Percentiles rank a stretch among this genome's conserved stretches.
These are phyloP conservation scores for Kwoniella heveanensis DNA, from an alignment of 768 basidiomycete genomes.

Conservation along the genomic window DNA sequence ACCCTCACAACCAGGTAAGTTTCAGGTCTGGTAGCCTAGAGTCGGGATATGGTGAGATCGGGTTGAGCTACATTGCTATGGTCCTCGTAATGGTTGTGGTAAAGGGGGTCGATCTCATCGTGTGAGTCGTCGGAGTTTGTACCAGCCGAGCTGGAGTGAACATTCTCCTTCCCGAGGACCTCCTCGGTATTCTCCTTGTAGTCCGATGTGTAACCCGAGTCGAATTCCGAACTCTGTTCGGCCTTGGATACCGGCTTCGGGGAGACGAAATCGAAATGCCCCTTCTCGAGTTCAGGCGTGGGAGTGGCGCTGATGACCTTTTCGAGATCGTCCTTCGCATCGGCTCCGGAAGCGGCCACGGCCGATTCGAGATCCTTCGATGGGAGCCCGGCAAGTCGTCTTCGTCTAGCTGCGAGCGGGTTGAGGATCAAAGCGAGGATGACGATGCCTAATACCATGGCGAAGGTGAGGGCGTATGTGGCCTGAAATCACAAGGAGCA, in stretches of 20 bases:
- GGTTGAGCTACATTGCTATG: not conserved
- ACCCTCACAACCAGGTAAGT: no score
- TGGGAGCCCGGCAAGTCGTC: conserved; percentile 11
- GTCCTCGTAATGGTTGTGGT: not conserved
- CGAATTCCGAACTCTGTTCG: not conserved
- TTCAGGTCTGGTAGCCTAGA: not conserved
- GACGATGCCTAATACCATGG: conserved; percentile 59
- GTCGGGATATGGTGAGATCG: not conserved
- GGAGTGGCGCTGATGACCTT: not conserved
- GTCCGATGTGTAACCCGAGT: not conserved
- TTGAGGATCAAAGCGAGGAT: conserved; percentile 69
- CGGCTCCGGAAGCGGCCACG: not conserved
- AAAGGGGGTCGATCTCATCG: not conserved
- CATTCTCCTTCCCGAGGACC: not conserved
- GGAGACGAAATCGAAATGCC: not conserved
- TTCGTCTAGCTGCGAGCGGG: conserved; percentile 56
- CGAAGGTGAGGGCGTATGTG: conserved; percentile 10
- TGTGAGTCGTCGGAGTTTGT: no score
- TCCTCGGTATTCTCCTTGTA: not conserved
- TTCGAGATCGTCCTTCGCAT: not conserved
- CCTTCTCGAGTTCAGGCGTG: not conserved
- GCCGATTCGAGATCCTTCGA: not conserved
- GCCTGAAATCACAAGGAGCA: conserved; percentile 3
- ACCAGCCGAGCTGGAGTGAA: no score
- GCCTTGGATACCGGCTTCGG: not conserved